Evolutionary conservation across 2,329 filamentous ascomycete species (phyloP).

Genomic region (Keithomyces neogunnii): DNA sequence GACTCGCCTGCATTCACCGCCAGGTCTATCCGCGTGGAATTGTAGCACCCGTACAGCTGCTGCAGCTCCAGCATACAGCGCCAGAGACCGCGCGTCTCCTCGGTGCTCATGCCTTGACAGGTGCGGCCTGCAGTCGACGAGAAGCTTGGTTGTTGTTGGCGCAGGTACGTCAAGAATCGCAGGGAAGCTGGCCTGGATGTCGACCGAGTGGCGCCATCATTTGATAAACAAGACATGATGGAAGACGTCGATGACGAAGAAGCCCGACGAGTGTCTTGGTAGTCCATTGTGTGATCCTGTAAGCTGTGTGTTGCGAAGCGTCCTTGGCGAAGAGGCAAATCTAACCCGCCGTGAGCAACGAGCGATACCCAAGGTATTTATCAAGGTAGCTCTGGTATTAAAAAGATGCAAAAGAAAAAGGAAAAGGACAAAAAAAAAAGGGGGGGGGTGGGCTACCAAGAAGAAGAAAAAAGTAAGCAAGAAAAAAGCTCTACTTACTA

Average conservation of each 20-base stretch:
- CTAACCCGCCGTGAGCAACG: too few species aligned
- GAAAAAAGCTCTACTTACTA: not conserved
- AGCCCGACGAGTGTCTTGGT: not conserved
- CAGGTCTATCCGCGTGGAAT: conserved; percentile 38
- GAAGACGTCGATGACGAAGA: conserved; percentile 5
- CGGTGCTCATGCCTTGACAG: conserved; percentile 22
- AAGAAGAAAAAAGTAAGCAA: too few species aligned
- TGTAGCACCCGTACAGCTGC: conserved; percentile 38
- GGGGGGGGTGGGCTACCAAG: too few species aligned
- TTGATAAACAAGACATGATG: conserved; percentile 1
- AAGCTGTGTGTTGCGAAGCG: too few species aligned
- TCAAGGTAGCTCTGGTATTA: too few species aligned
- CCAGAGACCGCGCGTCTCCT: conserved; percentile 36
- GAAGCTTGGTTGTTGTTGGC: conserved; percentile 7
- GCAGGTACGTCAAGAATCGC: conserved; percentile 4
- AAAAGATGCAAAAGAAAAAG: not conserved
- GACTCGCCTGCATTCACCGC: conserved; percentile 33
- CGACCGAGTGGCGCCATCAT: conserved; percentile 7
- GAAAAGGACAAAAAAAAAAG: not conserved
- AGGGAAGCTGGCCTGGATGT: conserved; percentile 16
- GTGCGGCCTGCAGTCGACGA: conserved; percentile 18
- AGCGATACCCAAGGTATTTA: too few species aligned
- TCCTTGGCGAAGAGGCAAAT: too few species aligned
- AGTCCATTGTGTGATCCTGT: not conserved
- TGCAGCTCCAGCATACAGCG: conserved; percentile 40